Evolutionary conservation across 495 filamentous ascomycete genomes (phyloP), one percentile per base, ranked within the genome.

Genomic region (Neurospora pannonica): DNA sequence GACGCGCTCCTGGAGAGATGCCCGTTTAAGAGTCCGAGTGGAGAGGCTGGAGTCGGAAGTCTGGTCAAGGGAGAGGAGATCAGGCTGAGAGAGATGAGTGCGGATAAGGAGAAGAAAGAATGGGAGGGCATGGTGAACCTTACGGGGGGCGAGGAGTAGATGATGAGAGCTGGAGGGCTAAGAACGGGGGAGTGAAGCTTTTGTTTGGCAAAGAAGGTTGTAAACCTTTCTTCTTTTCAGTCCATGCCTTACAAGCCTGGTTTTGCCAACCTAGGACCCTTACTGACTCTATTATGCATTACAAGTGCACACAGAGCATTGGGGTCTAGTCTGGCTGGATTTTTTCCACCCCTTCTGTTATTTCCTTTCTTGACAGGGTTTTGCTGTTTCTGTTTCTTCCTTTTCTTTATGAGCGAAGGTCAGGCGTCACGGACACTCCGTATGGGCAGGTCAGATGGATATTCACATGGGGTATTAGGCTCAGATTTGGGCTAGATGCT

Each of bases 21-120:
- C 48, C 76, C 75, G 28, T 79, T 79, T 28, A 60, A 70, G 11
- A 75, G 73, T 31, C 76, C 78, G 10, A 76, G 73, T 21, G 24
- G 38, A 28, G 75, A 78, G 75, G 74, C 74, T 69, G n/a, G 36
- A 11, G n/a, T 36, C 10, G 54, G 54, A 31, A 67, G 54, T 67
- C 13, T 67, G 54, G 15, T 67, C 54, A 67, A 19, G 54, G 54
- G 54, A 6, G 54, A 67, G 54, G 24, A 36, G 2, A 36, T 67
- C 28, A 67, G 54, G 54, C 54, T 31, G 15, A 34, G 28, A 67
- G 7, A 67, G 54, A 67, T 67, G 13, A 34, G 54, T 67, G 24
- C 28, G 11, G 54, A 67, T 31, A 28, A 60, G 48, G 15, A 34
- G 15, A 6, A 67, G 28, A 19, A 34, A 67, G 13, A 34, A 36